A percentile compares a stretch with the other conserved stretches of the same genome.
Evolutionary conservation across 2,329 filamentous ascomycete species (phyloP).

Genomic region (Ophiostoma pallidulum): DNA sequence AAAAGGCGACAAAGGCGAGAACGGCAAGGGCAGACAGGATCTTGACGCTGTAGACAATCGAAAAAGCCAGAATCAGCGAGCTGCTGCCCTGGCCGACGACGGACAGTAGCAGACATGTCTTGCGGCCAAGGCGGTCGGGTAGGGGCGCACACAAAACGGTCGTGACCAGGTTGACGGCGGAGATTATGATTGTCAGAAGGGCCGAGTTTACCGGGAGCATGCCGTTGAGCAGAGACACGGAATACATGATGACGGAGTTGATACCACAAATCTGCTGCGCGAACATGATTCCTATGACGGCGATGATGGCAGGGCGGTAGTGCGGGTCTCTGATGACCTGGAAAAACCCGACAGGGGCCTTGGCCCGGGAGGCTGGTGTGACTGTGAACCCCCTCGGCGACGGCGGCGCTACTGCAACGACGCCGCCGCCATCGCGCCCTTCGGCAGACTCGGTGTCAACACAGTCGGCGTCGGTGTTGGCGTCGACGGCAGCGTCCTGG

Average conservation of each 20-base stretch:
- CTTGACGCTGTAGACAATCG: slow-evolving; percentile 64
- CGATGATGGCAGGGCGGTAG: slow-evolving; percentile 65
- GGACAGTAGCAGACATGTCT: slow-evolving; percentile 71
- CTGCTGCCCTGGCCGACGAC: slow-evolving; percentile 76
- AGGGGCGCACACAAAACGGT: slow-evolving; percentile 76
- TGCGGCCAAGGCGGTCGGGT: slow-evolving; percentile 79
- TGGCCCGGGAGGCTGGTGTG: slow-evolving; percentile 12
- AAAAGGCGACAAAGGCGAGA: slow-evolving; percentile 77
- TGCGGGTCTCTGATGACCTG: slow-evolving; percentile 57
- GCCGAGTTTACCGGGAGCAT: slow-evolving; percentile 75
- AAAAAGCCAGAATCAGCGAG: slow-evolving; percentile 67
- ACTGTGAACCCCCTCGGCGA: background rate
- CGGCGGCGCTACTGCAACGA: slow-evolving; percentile 16
- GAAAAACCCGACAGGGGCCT: slow-evolving; percentile 46
- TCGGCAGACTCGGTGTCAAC: too few relatives aligned
- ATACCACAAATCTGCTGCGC: slow-evolving; percentile 89
- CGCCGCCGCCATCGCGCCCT: slow-evolving; percentile 8
- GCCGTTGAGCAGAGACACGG: slow-evolving; percentile 74
- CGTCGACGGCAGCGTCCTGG: slow-evolving; percentile 14
- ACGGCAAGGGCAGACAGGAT: slow-evolving; percentile 73
- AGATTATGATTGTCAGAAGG: slow-evolving; percentile 79
- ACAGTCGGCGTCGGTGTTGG: slow-evolving; percentile 18
- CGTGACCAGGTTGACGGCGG: slow-evolving; percentile 73
- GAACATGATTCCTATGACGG: slow-evolving; percentile 83
- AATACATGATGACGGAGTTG: slow-evolving; percentile 98